Base-by-base conservation (phyloP, 2,329 filamentous ascomycete genomes). In the Arthrobotrys iridis region DNA sequence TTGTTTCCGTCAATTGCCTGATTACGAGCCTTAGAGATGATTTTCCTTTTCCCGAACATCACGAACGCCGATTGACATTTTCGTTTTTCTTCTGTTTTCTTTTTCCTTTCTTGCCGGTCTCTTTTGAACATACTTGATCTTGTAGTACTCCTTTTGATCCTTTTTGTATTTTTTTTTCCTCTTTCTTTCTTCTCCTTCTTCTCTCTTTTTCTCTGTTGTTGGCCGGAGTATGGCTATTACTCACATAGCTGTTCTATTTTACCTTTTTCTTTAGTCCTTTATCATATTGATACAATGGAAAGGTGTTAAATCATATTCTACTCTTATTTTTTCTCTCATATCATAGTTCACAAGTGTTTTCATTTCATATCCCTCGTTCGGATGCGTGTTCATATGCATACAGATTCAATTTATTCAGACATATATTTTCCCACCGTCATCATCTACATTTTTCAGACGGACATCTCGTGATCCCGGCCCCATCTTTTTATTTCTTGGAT, bases 11-110 rank as follows among this genome's bases (percentile, higher is more conserved):
- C 13, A 59, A 30, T 66, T 37, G 62, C 62, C 48, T 48, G 65
- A 70, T 76, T 72, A 65, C 60, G 78, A 65, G 75, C 77, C 60
- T 68, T 73, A 66, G 77, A 73, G 68, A 67, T 67, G 70, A 66
- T 71, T 77, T 57, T 76, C 73, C 52, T 58, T 58, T 45, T 30
- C 68, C 41, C 41, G 40, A 63, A 74, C 72, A 74, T 77, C 66
- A 76, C 76, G 72, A 75, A 74, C 77, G 64, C 65, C 77, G 70
- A 62, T 73, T 65, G 77, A 70, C 72, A 62, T 67, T 77, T 75
- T 75, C 55, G 73, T 37, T 64, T 73, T 52, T 35, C 63, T 64
- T 58, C 55, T 46, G 73, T 58, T 76, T 62, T 66, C 57, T 66
- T 67, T 55, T 55, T 35, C 67, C 74, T 71, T 67, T 59, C 58